phyloP scores from a whole-genome alignment of 2,329 filamentous ascomycete species.

The Colletotrichum magnum region DNA sequence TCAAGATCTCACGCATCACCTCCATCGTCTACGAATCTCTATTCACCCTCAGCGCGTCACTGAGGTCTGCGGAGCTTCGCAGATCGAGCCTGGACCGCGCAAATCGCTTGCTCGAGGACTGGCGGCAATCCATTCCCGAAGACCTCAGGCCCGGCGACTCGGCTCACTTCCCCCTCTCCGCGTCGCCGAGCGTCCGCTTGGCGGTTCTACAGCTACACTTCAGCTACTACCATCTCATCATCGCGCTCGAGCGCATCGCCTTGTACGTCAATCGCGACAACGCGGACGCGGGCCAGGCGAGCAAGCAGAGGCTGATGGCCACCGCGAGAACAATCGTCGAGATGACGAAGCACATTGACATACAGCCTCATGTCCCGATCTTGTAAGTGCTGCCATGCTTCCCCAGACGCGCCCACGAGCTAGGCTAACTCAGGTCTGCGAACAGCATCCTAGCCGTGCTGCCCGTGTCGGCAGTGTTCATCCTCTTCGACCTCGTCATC shows the following conservation, averaged over 20 bases:
- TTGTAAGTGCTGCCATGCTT: conserved; percentile 46
- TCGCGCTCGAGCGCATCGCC: conserved; percentile 49
- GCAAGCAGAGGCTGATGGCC: conserved; percentile 47
- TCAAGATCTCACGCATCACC: conserved; percentile 48
- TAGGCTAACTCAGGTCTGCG: no score
- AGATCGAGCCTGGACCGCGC: conserved; percentile 45
- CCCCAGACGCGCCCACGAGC: not conserved
- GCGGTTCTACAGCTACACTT: conserved; percentile 48
- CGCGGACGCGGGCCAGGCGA: conserved; percentile 36
- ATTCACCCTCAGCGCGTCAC: conserved; percentile 51
- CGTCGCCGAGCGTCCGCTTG: conserved; percentile 38
- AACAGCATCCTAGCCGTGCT: conserved; percentile 40
- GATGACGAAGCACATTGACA: conserved; percentile 51
- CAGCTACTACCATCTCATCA: conserved; percentile 48
- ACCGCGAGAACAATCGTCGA: conserved; percentile 51
- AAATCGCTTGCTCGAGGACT: conserved; percentile 47
- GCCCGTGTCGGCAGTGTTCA: conserved; percentile 43
- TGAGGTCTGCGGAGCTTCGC: conserved; percentile 39
- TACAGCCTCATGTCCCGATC: conserved; percentile 50
- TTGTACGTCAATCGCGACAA: conserved; percentile 45
- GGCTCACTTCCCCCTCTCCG: conserved; percentile 40
- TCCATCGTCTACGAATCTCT: conserved; percentile 51
- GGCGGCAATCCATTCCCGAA: conserved; percentile 48
- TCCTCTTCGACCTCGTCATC: conserved; percentile 45
- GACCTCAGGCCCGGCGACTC: conserved; percentile 48